Base-by-base conservation (phyloP, 768 basidiomycete genomes). In the Hebeloma cylindrosporum region DNA sequence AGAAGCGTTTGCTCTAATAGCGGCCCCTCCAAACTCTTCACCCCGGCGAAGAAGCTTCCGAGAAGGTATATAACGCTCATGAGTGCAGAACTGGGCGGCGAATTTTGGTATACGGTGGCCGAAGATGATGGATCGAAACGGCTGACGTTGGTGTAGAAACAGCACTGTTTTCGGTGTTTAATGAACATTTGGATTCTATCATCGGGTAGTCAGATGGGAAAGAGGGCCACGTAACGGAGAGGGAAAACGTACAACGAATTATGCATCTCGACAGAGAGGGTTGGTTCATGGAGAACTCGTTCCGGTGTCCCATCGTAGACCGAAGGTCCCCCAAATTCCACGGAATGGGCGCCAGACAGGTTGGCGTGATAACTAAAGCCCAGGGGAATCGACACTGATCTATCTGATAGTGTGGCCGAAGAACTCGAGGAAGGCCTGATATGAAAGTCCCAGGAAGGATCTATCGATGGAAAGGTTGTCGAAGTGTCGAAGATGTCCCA, bases 51-150 rank as follows among this genome's bases (percentile, higher is more conserved):
- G 52, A 79, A 73, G 53, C 77, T 79, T 3, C 73, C 80, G 39
- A 83, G 65, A 40, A 83, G 74, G 57, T 74, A 81, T 22, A 83
- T 75, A n/a, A 80, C 75, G 54, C 79, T 79, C 53, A 77, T 65
- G 25, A 85, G 72, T 2, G 81, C 77, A 1, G 82, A 76, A 55
- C 83, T 81, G 2, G 78, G 74, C 13, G 54, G 56, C 35, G 50
- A 46, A 25, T 51, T 40, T 48, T 57, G 53, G 38, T 48, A 50
- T 7, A 47, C 45, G 25, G 50, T 54, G 14, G 55, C 48, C n/a
- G 58, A 55, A 18, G 54, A 51, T n/a, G 64, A 65, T 37, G 61
- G 60, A 28, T 66, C 63, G 61, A 77, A 76, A 32, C 72, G 64
- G 43, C 63, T 68, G 38, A 73, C 63, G 56, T 76, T 69, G 29